Percentiles rank a stretch among this genome's conserved stretches.
phyloP scores from a whole-genome alignment of 2,329 filamentous ascomycete species.

The Periglandula ipomoeae region DNA sequence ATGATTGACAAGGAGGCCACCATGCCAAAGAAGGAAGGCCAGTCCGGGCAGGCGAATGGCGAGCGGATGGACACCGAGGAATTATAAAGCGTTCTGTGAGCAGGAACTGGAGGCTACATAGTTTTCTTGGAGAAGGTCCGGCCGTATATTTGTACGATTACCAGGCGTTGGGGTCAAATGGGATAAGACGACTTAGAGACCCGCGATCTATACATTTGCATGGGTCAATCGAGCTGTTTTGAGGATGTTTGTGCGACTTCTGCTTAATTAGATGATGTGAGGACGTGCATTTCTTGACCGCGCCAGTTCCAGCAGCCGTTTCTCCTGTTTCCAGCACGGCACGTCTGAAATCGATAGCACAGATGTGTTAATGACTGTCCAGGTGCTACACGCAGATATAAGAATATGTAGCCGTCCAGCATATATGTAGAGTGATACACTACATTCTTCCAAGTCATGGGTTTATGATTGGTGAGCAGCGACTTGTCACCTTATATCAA shows the following conservation, averaged over 20 bases:
- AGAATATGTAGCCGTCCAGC: no score
- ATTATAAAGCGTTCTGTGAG: constrained; percentile 3
- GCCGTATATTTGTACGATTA: constrained; percentile 21
- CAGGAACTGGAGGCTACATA: constrained; percentile 11
- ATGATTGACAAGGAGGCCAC: constrained; percentile 99
- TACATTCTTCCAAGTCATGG: no score
- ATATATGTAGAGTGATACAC: no score
- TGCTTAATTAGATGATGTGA: no score
- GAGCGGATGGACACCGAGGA: constrained; percentile 63
- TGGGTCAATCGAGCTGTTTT: background rate
- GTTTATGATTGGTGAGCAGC: no score
- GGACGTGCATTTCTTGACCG: no score
- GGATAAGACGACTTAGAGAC: constrained; percentile 15
- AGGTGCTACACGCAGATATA: no score
- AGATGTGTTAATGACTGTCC: no score
- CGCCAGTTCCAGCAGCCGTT: no score
- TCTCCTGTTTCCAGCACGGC: no score
- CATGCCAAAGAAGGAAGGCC: constrained; percentile 62
- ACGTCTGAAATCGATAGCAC: no score
- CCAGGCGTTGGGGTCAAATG: constrained; percentile 21
- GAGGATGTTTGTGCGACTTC: background rate
- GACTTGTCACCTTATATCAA: no score
- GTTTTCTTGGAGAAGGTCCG: constrained; percentile 11
- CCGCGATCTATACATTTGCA: background rate
- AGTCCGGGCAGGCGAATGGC: constrained; percentile 42